Evolutionary conservation across 768 basidiomycete genomes (phyloP).

Genomic region (Hericium coralloides): DNA sequence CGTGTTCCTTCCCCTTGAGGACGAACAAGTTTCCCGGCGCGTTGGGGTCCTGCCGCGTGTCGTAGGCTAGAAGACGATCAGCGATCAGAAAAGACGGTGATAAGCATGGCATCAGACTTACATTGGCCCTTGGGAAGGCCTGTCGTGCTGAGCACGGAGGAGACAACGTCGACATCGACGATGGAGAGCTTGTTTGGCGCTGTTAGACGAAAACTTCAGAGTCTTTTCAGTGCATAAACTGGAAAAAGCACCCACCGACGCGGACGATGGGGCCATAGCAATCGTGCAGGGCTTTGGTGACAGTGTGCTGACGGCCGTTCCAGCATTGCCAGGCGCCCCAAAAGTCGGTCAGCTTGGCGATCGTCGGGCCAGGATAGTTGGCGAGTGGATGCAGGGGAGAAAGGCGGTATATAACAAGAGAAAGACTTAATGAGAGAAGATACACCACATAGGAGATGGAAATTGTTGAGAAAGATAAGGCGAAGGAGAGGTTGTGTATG

Average conservation of each 20-base stretch:
- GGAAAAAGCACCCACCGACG: slow-evolving; percentile 31
- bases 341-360: slow-evolving; percentile 9
- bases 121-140: slow-evolving; percentile 53
- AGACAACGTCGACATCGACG: slow-evolving; percentile 33
- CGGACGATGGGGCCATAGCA: slow-evolving; percentile 50
- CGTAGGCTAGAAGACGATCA: not conserved
- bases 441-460: not conserved
- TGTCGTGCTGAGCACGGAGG: slow-evolving; percentile 37
- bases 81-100: no score
- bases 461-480: no score
- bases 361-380: slow-evolving; percentile 14
- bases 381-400: slow-evolving; percentile 20
- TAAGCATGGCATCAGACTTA: slow-evolving; percentile 19
- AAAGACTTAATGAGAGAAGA: not conserved
- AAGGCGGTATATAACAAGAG: slow-evolving; percentile 12
- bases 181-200: slow-evolving; percentile 56
- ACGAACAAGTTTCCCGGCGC: not conserved
- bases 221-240: no score
- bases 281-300: slow-evolving; percentile 38
- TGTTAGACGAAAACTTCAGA: slow-evolving; percentile 19
- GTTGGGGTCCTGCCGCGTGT: not conserved
- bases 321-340: slow-evolving; percentile 3
- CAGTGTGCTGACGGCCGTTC: slow-evolving; percentile 31
- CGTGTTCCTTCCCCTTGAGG: slow-evolving; percentile 11
- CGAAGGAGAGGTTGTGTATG: no score